Evolutionary conservation across 495 filamentous ascomycete species (phyloP), one percentile per base, ranked within the genome.

Genomic region (Oidiodendron maius): DNA sequence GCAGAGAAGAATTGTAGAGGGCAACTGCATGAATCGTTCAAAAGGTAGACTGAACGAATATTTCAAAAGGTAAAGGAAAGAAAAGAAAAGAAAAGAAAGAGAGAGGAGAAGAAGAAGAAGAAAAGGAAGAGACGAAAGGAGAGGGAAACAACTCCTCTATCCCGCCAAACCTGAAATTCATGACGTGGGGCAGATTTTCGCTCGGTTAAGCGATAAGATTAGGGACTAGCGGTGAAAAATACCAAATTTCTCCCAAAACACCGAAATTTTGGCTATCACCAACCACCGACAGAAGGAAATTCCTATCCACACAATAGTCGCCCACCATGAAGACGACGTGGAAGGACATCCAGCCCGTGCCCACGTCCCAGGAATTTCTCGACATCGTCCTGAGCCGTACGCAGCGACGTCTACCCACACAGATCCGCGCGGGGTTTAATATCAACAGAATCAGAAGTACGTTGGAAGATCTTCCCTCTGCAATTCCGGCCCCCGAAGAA

Each of bases 381-480:
- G 93, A 98, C 66, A 95, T 98, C 59, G 89, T 97, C 56, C 80
- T 98, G 51, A 91, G 86, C 55, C 77, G 91, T 55, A 98, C 94
- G 16, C 93, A 98, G 79, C 77, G 93, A 61, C 83, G 91, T 44
- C 72, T 98, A 45, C 93, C 93, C 12, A 98, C 93, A 22, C 91
- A 96, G 71, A 98, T 98, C 59, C 81, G 93, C 59, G 76, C 89
- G 40, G 93, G 93, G 49, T 98, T 98, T 74, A 87, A 96, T 68
- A 97, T 98, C 63, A 88, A 82, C 59, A 83, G 93, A 76, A 97
- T 98, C 59, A 73, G 91, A 75, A 81, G 81, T 82, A 74, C 45
- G 64, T 57, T 50, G 34, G 52, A 28, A 61, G 53, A 52, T 48
- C 63, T 49, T n/a, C n/a, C n/a, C n/a, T n/a, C n/a, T n/a, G n/a